These are phyloP conservation scores for Tetrahymena elliotti DNA, from an alignment of 73 alveolate species.

Conservation along the genomic window DNA sequence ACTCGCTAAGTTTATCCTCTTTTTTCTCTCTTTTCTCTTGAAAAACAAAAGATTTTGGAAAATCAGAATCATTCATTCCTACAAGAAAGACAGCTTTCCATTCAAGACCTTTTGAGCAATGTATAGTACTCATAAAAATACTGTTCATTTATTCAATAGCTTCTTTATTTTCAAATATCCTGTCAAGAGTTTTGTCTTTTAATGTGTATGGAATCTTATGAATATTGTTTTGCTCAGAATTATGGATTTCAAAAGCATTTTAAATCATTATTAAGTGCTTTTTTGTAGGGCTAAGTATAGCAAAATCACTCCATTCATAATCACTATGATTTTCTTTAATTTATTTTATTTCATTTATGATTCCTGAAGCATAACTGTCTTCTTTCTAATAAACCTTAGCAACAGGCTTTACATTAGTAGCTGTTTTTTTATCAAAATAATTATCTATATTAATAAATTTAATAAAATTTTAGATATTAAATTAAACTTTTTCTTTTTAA, in stretches of 20 bases:
- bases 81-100: background rate
- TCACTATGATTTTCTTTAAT: background rate
- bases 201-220: background rate
- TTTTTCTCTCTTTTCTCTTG: no score
- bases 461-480: no score
- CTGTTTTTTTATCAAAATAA: background rate
- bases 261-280: no score
- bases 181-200: background rate
- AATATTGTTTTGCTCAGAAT: background rate
- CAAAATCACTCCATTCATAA: background rate
- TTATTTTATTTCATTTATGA: background rate
- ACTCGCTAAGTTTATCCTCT: background rate
- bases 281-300: background rate
- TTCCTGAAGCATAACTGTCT: no score
- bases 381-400: no score
- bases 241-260: background rate
- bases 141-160: background rate
- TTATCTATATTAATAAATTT: no score
- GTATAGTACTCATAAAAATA: background rate
- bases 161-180: background rate
- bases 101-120: background rate
- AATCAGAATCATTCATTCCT: background rate
- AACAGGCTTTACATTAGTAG: background rate
- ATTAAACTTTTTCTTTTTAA: no score
- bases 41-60: background rate